Conservation (phyloP, 192 early-diverging fungal species). For the Umbelopsis sp. region DNA sequence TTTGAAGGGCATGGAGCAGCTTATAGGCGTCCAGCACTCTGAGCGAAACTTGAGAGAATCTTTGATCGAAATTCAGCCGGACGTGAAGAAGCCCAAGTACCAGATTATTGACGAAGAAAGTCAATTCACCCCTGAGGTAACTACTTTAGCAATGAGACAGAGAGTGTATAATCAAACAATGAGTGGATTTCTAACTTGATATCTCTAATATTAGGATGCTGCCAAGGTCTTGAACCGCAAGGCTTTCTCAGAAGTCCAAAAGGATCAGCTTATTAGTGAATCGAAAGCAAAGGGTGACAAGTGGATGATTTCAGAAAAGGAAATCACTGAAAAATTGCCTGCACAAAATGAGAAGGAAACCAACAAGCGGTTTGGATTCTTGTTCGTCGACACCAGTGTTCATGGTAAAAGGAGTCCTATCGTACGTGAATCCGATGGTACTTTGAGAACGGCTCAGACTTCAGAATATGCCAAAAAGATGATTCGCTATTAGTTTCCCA, state of each 20-base stretch:
- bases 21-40: conserved; percentile 62
- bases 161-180: background rate
- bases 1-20: conserved; percentile 80
- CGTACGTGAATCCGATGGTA: conserved; percentile 1
- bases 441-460: background rate
- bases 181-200: background rate
- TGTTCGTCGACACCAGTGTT: conserved; percentile 6
- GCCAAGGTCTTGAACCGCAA: conserved; percentile 77
- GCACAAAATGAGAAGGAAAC: conserved; percentile 5
- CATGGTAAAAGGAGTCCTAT: conserved; percentile 10
- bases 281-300: conserved; percentile 8
- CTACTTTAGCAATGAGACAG: background rate
- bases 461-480: conserved; percentile 14
- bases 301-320: background rate
- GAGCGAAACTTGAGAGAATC: conserved; percentile 47
- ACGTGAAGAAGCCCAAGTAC: conserved; percentile 75
- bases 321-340: background rate
- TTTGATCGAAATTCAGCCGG: conserved; percentile 54
- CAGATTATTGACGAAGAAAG: conserved; percentile 81
- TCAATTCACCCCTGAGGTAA: conserved; percentile 62
- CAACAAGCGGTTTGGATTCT: conserved; percentile 5
- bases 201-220: conserved; percentile 57
- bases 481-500: conserved; percentile 3
- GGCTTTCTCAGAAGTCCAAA: conserved; percentile 47
- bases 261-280: conserved; percentile 11